Evolutionary conservation across 2,329 filamentous ascomycete genomes (phyloP).

Genomic region (Ambrosiella cleistominuta): DNA sequence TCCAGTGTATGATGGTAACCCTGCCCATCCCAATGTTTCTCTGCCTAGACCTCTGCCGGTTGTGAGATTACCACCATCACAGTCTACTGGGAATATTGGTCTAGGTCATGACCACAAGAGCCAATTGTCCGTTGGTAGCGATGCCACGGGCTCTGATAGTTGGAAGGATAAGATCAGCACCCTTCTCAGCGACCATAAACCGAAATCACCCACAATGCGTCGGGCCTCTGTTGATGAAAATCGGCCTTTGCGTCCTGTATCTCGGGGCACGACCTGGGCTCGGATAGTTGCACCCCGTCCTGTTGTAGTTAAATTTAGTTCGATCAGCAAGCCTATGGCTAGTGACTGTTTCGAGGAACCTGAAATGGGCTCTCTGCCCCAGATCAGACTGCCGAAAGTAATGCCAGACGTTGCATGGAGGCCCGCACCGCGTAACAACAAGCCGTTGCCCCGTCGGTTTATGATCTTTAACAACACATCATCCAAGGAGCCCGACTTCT

Average conservation of each 20-base stretch:
- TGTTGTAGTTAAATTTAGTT: not conserved
- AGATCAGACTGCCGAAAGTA: slow-evolving; percentile 47
- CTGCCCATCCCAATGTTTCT: slow-evolving; percentile 46
- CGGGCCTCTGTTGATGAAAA: slow-evolving; percentile 2
- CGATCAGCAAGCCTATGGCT: slow-evolving; percentile 40
- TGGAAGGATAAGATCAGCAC: slow-evolving; percentile 80
- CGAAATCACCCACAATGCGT: slow-evolving; percentile 1
- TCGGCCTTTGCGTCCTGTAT: not conserved
- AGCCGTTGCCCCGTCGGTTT: slow-evolving; percentile 36
- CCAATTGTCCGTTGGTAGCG: not conserved
- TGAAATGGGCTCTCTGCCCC: slow-evolving; percentile 61
- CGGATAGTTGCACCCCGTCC: not conserved
- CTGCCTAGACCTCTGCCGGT: slow-evolving; percentile 54
- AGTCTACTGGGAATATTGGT: not conserved
- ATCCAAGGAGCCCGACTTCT: slow-evolving; percentile 22
- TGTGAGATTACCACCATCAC: slow-evolving; percentile 59
- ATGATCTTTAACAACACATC: slow-evolving; percentile 22
- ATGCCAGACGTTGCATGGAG: slow-evolving; percentile 47
- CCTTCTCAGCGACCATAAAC: slow-evolving; percentile 41
- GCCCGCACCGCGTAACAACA: slow-evolving; percentile 35
- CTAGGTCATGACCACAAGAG: not conserved
- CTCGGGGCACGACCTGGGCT: not conserved
- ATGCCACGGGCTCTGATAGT: slow-evolving; percentile 2
- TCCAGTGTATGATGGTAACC: slow-evolving; percentile 53
- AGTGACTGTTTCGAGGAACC: slow-evolving; percentile 69